Percentiles rank a stretch among this genome's conserved stretches.
Conservation (phyloP, 768 basidiomycete species). For the Gyrodon lividus region DNA sequence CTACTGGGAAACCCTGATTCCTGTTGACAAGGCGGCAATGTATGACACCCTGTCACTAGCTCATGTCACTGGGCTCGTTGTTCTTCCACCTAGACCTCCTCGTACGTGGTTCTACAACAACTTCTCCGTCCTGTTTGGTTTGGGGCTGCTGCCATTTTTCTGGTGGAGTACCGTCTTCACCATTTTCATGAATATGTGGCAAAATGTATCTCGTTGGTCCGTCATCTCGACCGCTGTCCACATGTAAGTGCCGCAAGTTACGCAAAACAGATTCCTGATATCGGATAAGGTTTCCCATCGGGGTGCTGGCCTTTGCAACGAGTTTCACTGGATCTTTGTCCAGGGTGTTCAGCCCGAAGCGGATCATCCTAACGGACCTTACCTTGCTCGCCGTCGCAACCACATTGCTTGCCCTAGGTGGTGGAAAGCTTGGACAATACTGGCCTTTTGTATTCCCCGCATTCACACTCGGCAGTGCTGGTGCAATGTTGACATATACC, state of each 20-base stretch:
- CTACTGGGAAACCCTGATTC: slow-evolving; percentile 41
- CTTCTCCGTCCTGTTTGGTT: slow-evolving; percentile 31
- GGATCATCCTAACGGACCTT: slow-evolving; percentile 24
- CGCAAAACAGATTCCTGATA: slow-evolving; percentile 5
- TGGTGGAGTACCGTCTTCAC: slow-evolving; percentile 35
- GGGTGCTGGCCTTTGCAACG: slow-evolving; percentile 33
- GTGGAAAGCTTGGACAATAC: slow-evolving; percentile 30
- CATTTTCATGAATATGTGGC: slow-evolving; percentile 34
- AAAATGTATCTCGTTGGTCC: slow-evolving; percentile 17
- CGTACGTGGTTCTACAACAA: slow-evolving; percentile 25
- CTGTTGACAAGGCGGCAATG: slow-evolving; percentile 39
- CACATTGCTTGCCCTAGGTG: slow-evolving; percentile 40
- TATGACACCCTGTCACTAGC: slow-evolving; percentile 13
- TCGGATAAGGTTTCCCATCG: slow-evolving; percentile 35
- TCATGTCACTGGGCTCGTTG: not conserved
- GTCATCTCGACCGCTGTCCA: too few relatives aligned
- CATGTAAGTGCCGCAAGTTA: slow-evolving; percentile 25
- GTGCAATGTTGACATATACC: too few relatives aligned
- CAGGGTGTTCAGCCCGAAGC: too few relatives aligned
- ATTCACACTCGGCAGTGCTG: too few relatives aligned
- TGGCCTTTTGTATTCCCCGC: too few relatives aligned
- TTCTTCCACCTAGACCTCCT: too few relatives aligned
- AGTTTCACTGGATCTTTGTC: not conserved
- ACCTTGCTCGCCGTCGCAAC: slow-evolving; percentile 35
- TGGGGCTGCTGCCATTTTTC: slow-evolving; percentile 33